phyloP scores from a whole-genome alignment of 164 flowering plant genomes.

The Nymphaea colorata region DNA sequence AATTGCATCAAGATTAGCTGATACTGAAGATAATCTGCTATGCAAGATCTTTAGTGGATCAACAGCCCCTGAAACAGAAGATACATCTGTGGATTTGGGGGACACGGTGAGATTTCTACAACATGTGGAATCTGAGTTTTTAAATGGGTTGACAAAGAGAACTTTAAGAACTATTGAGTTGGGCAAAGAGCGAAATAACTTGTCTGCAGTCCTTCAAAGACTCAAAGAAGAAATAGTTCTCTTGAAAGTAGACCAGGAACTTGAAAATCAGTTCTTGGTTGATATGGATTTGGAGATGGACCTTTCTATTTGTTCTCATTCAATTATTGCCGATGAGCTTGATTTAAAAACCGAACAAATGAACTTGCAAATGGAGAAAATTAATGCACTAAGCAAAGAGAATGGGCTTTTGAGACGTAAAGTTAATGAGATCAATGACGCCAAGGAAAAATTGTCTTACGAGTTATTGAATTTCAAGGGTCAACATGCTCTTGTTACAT shows the following conservation, averaged over 20 bases:
- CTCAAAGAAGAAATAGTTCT: constrained; percentile 34
- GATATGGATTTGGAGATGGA: constrained; percentile 25
- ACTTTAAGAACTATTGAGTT: constrained; percentile 18
- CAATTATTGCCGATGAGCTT: constrained; percentile 23
- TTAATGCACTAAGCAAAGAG: constrained; percentile 27
- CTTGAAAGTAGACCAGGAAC: constrained; percentile 27
- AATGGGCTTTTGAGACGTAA: constrained; percentile 33
- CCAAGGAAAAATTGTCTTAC: constrained; percentile 16
- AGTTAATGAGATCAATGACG: constrained; percentile 22
- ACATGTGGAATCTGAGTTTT: neutral
- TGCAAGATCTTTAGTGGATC: neutral
- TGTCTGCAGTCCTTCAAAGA: constrained; percentile 21
- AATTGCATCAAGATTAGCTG: neutral
- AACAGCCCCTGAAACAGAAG: neutral
- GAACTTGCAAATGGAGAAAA: constrained; percentile 12
- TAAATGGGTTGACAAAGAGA: constrained; percentile 14
- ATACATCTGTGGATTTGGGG: neutral
- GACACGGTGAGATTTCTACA: neutral
- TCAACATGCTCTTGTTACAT: neutral
- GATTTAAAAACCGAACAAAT: constrained; percentile 22
- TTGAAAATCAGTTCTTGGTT: constrained; percentile 23
- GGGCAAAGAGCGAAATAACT: constrained; percentile 16
- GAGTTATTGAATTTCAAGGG: constrained; percentile 23
- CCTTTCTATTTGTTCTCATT: constrained; percentile 17
- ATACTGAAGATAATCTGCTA: neutral